phyloP scores from a whole-genome alignment of 192 early-diverging fungal species.

The Coemansia sp. region DNA sequence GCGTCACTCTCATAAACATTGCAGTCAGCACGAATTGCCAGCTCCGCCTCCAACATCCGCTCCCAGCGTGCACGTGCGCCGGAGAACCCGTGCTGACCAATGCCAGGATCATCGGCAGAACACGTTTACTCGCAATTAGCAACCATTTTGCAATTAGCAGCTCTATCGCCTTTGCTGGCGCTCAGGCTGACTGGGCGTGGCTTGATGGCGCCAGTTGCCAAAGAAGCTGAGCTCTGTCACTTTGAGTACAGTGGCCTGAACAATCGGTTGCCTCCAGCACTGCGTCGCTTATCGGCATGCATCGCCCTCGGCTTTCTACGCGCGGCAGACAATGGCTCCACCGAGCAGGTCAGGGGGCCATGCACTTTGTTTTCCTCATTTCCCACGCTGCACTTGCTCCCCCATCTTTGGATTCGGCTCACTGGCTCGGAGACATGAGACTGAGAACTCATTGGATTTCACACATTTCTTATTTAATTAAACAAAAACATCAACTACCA shows the following conservation, averaged over 20 bases:
- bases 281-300: conserved; percentile 1
- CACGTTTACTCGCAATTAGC: neutral
- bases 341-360: neutral
- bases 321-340: neutral
- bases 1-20: neutral
- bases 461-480: conserved; percentile 1
- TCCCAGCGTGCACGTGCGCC: neutral
- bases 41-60: neutral
- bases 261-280: neutral
- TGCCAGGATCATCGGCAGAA: neutral
- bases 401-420: neutral
- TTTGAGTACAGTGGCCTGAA: neutral
- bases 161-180: neutral
- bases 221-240: neutral
- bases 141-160: neutral
- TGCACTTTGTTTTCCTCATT: neutral
- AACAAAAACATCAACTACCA: conserved; percentile 25
- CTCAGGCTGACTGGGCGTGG: neutral
- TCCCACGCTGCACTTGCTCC: conserved; percentile 17
- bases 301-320: conserved; percentile 3
- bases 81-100: neutral
- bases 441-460: neutral
- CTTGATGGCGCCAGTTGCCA: neutral
- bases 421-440: neutral
- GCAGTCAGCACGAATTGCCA: neutral